A percentile compares a stretch with the other conserved stretches of the same genome.
These are phyloP conservation scores for Xylaria telfairii DNA, from an alignment of 495 filamentous ascomycete genomes.

Conservation along the genomic window DNA sequence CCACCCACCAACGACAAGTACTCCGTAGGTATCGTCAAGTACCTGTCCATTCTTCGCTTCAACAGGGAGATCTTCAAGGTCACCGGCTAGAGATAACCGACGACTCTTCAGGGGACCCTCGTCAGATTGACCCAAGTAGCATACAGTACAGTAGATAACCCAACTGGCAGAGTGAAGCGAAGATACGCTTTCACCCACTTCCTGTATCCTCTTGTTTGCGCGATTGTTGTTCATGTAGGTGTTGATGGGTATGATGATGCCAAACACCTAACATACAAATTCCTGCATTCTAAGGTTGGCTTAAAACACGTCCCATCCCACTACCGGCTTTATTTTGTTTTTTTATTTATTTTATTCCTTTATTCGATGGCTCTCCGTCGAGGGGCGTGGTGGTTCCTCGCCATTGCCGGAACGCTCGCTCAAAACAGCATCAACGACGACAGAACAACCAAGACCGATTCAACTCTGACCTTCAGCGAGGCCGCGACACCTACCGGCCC, in stretches of 20 bases:
- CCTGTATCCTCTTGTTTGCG: not conserved
- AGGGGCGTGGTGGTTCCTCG: slow-evolving; percentile 30
- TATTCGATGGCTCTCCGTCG: slow-evolving; percentile 32
- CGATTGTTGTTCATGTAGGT: not conserved
- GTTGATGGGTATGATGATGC: not conserved
- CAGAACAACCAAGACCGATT: slow-evolving; percentile 45
- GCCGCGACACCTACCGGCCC: slow-evolving; percentile 40
- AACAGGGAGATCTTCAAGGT: not conserved
- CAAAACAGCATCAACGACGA: slow-evolving; percentile 37
- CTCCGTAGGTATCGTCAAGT: not conserved
- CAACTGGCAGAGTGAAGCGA: not conserved
- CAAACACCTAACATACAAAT: not conserved
- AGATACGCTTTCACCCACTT: not conserved
- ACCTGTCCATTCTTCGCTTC: not conserved
- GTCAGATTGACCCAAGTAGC: not conserved
- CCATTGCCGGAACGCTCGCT: slow-evolving; percentile 27
- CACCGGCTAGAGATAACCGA: slow-evolving; percentile 5
- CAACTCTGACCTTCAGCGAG: slow-evolving; percentile 30
- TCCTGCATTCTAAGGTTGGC: not conserved
- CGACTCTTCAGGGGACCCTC: not conserved
- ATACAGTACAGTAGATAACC: not conserved
- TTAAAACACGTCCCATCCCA: not conserved
- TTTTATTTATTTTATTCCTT: not conserved
- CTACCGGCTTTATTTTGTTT: too few relatives aligned
- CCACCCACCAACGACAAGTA: not conserved